A percentile compares a stretch with the other conserved stretches of the same genome.
phyloP scores from a whole-genome alignment of 805 yeast species.

The Spathaspora hagerdaliae region DNA sequence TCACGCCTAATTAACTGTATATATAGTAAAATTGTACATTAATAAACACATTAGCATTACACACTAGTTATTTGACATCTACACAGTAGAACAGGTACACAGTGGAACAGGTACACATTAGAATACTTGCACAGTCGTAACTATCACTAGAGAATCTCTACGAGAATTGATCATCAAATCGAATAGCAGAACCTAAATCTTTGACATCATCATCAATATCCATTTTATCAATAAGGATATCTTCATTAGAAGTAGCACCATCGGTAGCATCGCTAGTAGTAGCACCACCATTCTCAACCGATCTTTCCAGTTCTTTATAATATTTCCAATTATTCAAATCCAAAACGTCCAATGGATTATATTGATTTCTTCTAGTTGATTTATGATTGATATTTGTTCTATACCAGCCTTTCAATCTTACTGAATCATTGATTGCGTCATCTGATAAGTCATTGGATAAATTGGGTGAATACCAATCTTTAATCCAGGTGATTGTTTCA shows the following conservation, averaged over 20 bases:
- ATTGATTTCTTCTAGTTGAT: not conserved
- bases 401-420: conserved; percentile 36
- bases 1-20: too few species aligned
- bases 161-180: conserved; percentile 4
- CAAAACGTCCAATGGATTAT: conserved; percentile 34
- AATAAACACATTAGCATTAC: too few species aligned
- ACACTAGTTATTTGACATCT: too few species aligned
- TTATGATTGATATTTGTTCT: conserved; percentile 20
- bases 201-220: conserved; percentile 12
- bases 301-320: conserved; percentile 15
- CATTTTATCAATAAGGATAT: conserved; percentile 16
- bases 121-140: too few species aligned
- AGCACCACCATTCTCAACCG: not conserved
- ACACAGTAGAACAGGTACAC: too few species aligned
- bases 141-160: not conserved
- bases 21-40: too few species aligned
- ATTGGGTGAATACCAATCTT: conserved; percentile 34
- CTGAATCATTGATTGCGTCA: conserved; percentile 7
- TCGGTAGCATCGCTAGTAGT: conserved; percentile 45
- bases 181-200: conserved; percentile 4
- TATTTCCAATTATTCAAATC: conserved; percentile 37
- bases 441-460: conserved; percentile 3
- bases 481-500: conserved; percentile 32
- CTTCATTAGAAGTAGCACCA: conserved; percentile 28
- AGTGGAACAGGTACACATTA: too few species aligned